Evolutionary conservation across 2,329 filamentous ascomycete genomes (phyloP).

Genomic region (Cladophialophora bantiana): DNA sequence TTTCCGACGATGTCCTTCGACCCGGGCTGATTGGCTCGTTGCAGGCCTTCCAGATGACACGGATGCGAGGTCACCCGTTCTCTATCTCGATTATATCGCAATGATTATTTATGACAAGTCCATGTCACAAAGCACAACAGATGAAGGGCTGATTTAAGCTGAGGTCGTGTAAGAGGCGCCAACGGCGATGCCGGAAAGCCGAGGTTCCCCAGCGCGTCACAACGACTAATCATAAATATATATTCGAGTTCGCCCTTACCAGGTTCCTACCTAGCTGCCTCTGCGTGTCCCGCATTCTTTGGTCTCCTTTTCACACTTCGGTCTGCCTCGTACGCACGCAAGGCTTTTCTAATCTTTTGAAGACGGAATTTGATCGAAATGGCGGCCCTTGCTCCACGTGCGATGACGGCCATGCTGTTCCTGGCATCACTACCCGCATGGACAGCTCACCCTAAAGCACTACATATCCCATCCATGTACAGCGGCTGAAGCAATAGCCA

Average conservation of each 20-base stretch:
- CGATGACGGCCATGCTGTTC: background rate
- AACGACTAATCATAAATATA: slow-evolving; percentile 5
- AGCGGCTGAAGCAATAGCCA: background rate
- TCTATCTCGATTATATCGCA: background rate
- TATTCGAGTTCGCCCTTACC: background rate
- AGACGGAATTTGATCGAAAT: background rate
- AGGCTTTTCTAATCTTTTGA: slow-evolving; percentile 11
- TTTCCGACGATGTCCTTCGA: background rate
- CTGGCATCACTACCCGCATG: background rate
- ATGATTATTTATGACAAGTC: slow-evolving; percentile 8
- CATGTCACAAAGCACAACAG: background rate
- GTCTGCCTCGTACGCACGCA: slow-evolving; percentile 6
- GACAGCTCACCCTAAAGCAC: background rate
- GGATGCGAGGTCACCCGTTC: background rate
- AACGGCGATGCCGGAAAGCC: background rate
- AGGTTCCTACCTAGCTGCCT: background rate
- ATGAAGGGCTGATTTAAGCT: background rate
- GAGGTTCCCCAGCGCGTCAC: slow-evolving; percentile 2
- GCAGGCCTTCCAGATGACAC: background rate
- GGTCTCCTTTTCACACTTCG: background rate
- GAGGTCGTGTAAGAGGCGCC: background rate
- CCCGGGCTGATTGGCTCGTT: background rate
- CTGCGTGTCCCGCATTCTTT: too few relatives aligned
- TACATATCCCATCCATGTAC: background rate
- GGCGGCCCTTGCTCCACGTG: background rate